Base-by-base conservation (phyloP, 345 rosid genomes). In the Alliaria petiolata region DNA sequence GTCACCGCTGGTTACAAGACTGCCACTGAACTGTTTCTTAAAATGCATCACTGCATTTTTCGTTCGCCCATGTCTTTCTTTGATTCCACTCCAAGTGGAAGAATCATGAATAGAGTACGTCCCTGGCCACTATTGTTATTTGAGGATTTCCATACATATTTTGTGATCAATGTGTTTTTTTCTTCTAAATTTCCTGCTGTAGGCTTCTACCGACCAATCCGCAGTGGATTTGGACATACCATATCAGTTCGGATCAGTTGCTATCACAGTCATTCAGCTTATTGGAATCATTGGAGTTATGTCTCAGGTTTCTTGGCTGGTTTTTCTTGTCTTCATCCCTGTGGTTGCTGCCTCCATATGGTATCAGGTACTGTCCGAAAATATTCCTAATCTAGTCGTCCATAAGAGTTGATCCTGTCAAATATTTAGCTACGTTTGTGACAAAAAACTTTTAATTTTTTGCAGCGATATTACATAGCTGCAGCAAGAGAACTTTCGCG, bases 181-280 rank as follows among this genome's bases (percentile, higher is more conserved):
- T 35, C 42, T 15, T 7, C 2, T n/a, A n/a, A 20, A 28, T 25
- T 8, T 26, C 10, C 31, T 58, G 45, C 31, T 75, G 20, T 46
- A 93, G 97, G 98, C 90, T 66, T 93, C 98, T 25, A 88, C 92
- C 0, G 96, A 93, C 77, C 97, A 90, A 76, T 85, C 86, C 56
- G 80, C 87, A 0, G 83, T 84, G 19, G 97, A 93, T 47, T 19
- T 72, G 72, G 79, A 26, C 49, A 80, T 93, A 71, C 86, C 87
- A 0, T 55, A 40, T 70, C 79, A 75, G 66, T 57, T 86, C 40
- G 90, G 77, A 28, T 13, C 76, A 42, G 75, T 82, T 66, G 83
- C 89, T 65, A 77, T 80, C 72, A 45, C 85, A 16, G 45, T 62
- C 58, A 88, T 93, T 76, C 88, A 79, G 69, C 89, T 93, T 39